These are phyloP conservation scores for Pelargonium myrrhifolium DNA, from an alignment of 441 rosid genomes.

Conservation along the genomic window DNA sequence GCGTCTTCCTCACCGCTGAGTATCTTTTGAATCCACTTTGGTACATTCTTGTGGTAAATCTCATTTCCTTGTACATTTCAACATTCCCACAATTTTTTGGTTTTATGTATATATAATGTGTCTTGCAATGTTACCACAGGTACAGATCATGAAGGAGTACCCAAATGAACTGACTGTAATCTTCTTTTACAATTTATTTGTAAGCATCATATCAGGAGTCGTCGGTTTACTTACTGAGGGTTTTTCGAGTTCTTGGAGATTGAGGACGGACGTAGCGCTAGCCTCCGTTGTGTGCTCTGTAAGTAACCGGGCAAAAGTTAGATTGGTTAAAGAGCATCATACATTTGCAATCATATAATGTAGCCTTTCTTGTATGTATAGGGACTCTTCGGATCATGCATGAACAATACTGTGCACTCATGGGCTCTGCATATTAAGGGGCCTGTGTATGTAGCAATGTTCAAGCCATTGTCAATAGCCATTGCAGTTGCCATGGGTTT, in stretches of 20 bases:
- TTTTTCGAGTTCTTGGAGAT: too few species aligned
- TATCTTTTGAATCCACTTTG: constrained; percentile 53
- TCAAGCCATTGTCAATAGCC: constrained; percentile 52
- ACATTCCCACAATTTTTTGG: too few species aligned
- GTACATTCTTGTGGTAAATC: constrained; percentile 63
- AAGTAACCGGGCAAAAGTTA: constrained; percentile 17
- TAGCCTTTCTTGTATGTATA: constrained; percentile 14
- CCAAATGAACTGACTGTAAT: too few species aligned
- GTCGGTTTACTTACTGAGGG: too few species aligned
- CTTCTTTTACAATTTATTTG: too few species aligned
- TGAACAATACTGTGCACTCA: constrained; percentile 44
- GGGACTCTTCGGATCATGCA: constrained; percentile 61
- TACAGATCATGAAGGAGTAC: constrained; percentile 38
- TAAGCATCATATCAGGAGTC: too few species aligned
- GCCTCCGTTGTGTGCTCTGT: constrained; percentile 17
- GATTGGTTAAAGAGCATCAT: background rate
- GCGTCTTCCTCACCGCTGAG: constrained; percentile 46
- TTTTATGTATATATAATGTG: background rate
- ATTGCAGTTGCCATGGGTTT: constrained; percentile 54
- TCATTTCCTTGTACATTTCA: too few species aligned
- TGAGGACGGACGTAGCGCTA: too few species aligned
- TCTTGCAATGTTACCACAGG: constrained; percentile 24
- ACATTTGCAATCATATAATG: background rate
- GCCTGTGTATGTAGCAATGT: constrained; percentile 57
- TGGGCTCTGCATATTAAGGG: constrained; percentile 62